A percentile compares a stretch with the other conserved stretches of the same genome.
These are phyloP conservation scores for Boletus mariae DNA, from an alignment of 1,284 basidiomycete genomes.

Conservation along the genomic window DNA sequence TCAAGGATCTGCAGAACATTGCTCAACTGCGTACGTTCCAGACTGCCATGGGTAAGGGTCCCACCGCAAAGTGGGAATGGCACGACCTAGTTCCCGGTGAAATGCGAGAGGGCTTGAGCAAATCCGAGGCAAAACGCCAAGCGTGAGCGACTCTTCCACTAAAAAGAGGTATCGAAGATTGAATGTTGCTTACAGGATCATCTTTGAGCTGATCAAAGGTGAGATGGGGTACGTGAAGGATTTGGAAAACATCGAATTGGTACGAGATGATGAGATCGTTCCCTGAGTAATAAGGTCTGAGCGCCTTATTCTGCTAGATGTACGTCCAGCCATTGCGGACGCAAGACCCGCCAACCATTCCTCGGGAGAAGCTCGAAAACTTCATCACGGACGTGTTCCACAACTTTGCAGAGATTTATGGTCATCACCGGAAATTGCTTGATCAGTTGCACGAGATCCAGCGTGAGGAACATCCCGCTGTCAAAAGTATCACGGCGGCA, in stretches of 20 bases:
- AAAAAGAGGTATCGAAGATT: neutral
- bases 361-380: conserved; percentile 63
- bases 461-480: conserved; percentile 82
- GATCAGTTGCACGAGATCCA: conserved; percentile 84
- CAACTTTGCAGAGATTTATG: conserved; percentile 80
- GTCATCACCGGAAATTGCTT: conserved; percentile 71
- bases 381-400: conserved; percentile 93
- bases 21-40: conserved; percentile 85
- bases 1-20: conserved; percentile 73
- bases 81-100: conserved; percentile 78
- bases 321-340: conserved; percentile 72
- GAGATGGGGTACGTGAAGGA: conserved; percentile 96
- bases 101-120: conserved; percentile 58
- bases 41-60: conserved; percentile 75
- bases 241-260: conserved; percentile 78
- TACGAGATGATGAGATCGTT: conserved; percentile 8
- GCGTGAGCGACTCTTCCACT: conserved; percentile 54
- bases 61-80: conserved; percentile 80
- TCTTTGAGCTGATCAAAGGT: conserved; percentile 93
- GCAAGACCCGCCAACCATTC: conserved; percentile 75
- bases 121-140: conserved; percentile 83
- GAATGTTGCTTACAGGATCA: conserved; percentile 52
- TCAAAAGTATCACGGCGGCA: conserved; percentile 82
- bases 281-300: conserved; percentile 8
- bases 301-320: conserved; percentile 46